Evolutionary conservation across 257 asterid species (phyloP), one percentile per base, ranked within the genome.

Genomic region (Penstemon eatonii): DNA sequence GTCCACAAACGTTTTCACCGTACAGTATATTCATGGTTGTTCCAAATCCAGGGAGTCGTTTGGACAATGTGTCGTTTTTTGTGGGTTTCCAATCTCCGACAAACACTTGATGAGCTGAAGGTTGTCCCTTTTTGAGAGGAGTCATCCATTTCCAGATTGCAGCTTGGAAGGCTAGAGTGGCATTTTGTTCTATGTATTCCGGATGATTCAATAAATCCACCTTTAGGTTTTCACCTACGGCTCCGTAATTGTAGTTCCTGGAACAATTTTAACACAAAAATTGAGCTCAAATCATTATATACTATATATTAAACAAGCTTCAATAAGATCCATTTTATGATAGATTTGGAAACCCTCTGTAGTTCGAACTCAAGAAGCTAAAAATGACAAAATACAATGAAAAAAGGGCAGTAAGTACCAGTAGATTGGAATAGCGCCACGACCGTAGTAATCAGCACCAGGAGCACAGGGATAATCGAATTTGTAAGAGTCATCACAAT

Each of bases 391-490:
- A 7, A 58, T 4, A 56, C 8, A 57, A 4, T 3, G 57, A 44
- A 43, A 56, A 41, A 9, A 75, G 2, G 0, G 33, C 37, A 3
- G 75, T 84, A 25, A 3, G 75, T 84, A 89, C 98, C 98, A 87
- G 91, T 76, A 88, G 70, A 90, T 60, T 4, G 98, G 97, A 1
- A 92, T 68, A 54, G 98, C 98, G 69, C 98, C 98, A 51, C 98
- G 96, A 10, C 93, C 97, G 69, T 82, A 84, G 82, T 92, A 92
- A 19, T 77, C 71, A 0, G 79, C 98, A 57, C 96, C 96, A 9
- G 95, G 93, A 52, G 90, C 65, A 64, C 98, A 90, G 0, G 95
- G 95, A 59, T 85, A 82, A 39, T 83, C 82, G 40, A 52, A 80
- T 44, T 82, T 78, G 83, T 60, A 78, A 74, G 39, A 68, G 19